Percentiles rank a stretch among this genome's conserved stretches.
These are phyloP conservation scores for Penicillium sp. DNA, from an alignment of 2,329 filamentous ascomycete genomes.

Conservation along the genomic window DNA sequence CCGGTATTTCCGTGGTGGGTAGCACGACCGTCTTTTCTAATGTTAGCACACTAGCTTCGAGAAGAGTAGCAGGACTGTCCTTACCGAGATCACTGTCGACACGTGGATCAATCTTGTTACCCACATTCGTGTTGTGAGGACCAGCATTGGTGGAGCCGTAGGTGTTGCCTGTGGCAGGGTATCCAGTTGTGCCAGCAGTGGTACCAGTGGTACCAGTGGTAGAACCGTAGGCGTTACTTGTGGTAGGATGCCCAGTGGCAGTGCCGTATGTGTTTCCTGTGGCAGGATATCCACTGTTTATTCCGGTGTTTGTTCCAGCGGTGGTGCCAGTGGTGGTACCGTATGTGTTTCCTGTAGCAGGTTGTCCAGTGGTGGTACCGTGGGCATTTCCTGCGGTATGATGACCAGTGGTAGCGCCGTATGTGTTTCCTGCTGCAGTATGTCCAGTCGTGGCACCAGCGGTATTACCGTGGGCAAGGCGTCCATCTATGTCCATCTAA, in stretches of 20 bases:
- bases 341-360: conserved; percentile 1
- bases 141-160: conserved; percentile 30
- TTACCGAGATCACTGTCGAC: conserved; percentile 34
- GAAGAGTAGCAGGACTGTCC: not conserved
- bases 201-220: conserved; percentile 1
- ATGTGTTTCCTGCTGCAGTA: not conserved
- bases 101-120: conserved; percentile 35
- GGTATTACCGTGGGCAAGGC: not conserved
- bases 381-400: conserved; percentile 2
- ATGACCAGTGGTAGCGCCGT: conserved; percentile 2
- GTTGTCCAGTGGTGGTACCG: not conserved
- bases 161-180: conserved; percentile 1
- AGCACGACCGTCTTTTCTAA: conserved; percentile 11
- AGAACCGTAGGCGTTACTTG: conserved; percentile 7
- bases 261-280: conserved; percentile 6
- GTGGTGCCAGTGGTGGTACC: conserved; percentile 24
- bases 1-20: not conserved
- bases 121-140: conserved; percentile 32
- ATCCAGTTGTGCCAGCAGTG: conserved; percentile 16
- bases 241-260: not conserved
- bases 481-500: not conserved
- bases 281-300: conserved; percentile 7
- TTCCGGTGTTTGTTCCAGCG: conserved; percentile 5
- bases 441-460: not conserved
- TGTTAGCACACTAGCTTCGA: not conserved